These are phyloP conservation scores for Blumeria hordei DNA, from an alignment of 2,329 filamentous ascomycete species.

Conservation along the genomic window DNA sequence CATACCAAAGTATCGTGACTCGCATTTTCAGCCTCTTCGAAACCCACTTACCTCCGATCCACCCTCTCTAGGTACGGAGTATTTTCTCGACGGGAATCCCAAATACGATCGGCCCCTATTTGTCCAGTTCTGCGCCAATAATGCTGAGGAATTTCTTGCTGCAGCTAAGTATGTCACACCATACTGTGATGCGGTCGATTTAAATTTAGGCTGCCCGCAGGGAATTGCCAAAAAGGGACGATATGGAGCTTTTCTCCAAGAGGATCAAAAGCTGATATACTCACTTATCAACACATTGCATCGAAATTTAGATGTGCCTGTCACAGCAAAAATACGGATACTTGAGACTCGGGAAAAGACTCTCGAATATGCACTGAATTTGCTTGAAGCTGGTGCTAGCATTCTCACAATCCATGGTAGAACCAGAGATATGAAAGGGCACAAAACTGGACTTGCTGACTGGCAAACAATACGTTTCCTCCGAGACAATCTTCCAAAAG, in stretches of 20 bases:
- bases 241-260: slow-evolving; percentile 87
- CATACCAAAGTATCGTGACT: slow-evolving; percentile 47
- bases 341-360: slow-evolving; percentile 72
- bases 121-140: slow-evolving; percentile 89
- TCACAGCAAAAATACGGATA: slow-evolving; percentile 87
- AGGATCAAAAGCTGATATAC: slow-evolving; percentile 67
- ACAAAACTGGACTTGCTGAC: slow-evolving; percentile 79
- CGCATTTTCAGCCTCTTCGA: slow-evolving; percentile 46
- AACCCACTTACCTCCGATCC: slow-evolving; percentile 13
- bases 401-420: slow-evolving; percentile 86
- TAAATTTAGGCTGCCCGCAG: slow-evolving; percentile 91
- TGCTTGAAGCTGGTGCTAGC: slow-evolving; percentile 69
- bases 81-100: slow-evolving; percentile 71
- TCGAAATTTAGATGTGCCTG: slow-evolving; percentile 50
- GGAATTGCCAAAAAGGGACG: slow-evolving; percentile 77
- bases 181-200: slow-evolving; percentile 81
- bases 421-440: slow-evolving; percentile 77
- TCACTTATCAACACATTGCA: slow-evolving; percentile 68
- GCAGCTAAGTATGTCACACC: slow-evolving; percentile 60
- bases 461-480: slow-evolving; percentile 70
- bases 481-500: slow-evolving; percentile 55
- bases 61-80: slow-evolving; percentile 14
- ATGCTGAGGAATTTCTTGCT: slow-evolving; percentile 52
- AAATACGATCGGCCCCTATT: slow-evolving; percentile 67
- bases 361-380: slow-evolving; percentile 68